phyloP scores from a whole-genome alignment of 441 rosid genomes.

The Breynia disticha region DNA sequence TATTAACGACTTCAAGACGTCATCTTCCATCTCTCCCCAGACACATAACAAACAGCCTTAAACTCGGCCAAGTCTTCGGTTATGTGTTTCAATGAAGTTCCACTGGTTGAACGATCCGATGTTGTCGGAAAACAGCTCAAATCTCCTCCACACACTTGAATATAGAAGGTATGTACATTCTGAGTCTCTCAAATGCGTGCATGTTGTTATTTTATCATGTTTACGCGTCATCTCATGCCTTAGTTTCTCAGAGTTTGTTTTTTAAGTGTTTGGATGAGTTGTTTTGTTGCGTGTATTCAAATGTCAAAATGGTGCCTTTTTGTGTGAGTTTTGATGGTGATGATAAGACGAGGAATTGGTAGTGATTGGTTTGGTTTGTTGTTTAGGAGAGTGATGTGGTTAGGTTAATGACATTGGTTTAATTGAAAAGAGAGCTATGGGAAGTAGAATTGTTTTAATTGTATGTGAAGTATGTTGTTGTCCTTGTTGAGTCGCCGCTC shows the following conservation, averaged over 20 bases:
- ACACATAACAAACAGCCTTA: no score
- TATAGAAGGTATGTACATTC: conserved; percentile 20
- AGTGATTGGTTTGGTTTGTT: not conserved
- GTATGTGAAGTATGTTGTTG: conserved; percentile 74
- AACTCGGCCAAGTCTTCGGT: no score
- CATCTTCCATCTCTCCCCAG: no score
- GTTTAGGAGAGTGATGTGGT: not conserved
- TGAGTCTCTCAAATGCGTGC: not conserved
- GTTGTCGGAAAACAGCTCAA: conserved; percentile 29
- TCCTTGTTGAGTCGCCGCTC: conserved; percentile 93
- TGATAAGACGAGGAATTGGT: not conserved
- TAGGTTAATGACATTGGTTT: conserved; percentile 21
- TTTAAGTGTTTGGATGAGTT: not conserved
- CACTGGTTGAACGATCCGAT: conserved; percentile 9
- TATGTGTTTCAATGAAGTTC: no score
- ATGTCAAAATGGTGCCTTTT: not conserved
- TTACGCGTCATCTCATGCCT: conserved; percentile 22
- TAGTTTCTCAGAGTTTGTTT: conserved; percentile 13
- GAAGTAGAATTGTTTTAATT: conserved; percentile 33
- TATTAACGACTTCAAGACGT: no score
- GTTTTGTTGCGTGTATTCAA: not conserved
- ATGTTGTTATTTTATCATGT: not conserved
- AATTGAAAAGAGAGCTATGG: conserved; percentile 45
- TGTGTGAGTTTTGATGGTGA: not conserved
- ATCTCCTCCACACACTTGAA: conserved; percentile 35